Base-by-base conservation (phyloP, 2,329 filamentous ascomycete genomes). In the Penicillium italicum region DNA sequence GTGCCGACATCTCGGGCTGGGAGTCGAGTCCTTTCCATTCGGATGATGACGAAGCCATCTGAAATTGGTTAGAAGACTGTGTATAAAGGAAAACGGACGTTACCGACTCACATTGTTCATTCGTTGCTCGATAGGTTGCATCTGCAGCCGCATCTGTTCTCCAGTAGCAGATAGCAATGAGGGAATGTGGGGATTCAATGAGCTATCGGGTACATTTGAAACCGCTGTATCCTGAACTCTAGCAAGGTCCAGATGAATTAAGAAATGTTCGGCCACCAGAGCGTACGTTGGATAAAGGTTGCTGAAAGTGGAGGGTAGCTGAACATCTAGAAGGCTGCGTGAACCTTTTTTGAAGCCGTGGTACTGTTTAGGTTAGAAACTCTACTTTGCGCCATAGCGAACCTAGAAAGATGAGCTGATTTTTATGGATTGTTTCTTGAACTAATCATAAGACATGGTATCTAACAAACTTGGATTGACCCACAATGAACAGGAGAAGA, bases 11-110 rank as follows among this genome's bases (percentile, higher is more conserved):
- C 55, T 66, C 64, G 41, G 55, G 58, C 12, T 49, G 31, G 4
- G 28, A 16, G 24, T 66, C 57, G 9, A 66, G 50, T 6, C 62
- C 62, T 50, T 50, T 63, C 64, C 64, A 66, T 1, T 33, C 34
- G 2, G 53, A 12, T 1, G 64, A 59, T 8, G 53, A 44, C 1
- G 47, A 31, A 9, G 50, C 30, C 4, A 66, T 61, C 64, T 65
- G 20, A 3, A 11, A 5, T 28, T 3, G 12, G 18, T 33, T 46
- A 46, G 10, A n/a, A 45, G 7, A 18, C 5, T 14, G 31, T 11
- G 22, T 4, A 31, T 12, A 10, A n/a, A 26, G 26, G 5, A 22
- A 36, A 20, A 28, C 4, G 9, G 16, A 6, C 8, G 16, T 9
- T n/a, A 3, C 1, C 8, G 26, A 22, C 31, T 37, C 41, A 63